phyloP scores from a whole-genome alignment of 2,329 filamentous ascomycete species.

The Juglanconis sp. region DNA sequence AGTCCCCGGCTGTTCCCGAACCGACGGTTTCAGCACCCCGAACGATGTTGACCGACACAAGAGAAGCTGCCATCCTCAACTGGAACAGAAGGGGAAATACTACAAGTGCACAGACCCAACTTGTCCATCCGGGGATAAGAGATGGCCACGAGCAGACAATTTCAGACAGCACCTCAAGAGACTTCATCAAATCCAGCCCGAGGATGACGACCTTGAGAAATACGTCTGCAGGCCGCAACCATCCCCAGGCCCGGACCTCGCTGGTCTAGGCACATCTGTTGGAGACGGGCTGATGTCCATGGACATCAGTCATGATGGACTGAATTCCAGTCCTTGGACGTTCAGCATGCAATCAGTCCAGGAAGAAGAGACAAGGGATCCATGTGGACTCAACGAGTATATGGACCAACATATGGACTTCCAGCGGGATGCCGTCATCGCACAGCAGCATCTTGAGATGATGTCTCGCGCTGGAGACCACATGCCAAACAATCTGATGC shows the following conservation, averaged over 20 bases:
- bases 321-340: neutral
- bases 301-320: neutral
- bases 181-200: slow-evolving; percentile 51
- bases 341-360: neutral
- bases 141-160: slow-evolving; percentile 81
- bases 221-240: slow-evolving; percentile 25
- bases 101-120: slow-evolving; percentile 57
- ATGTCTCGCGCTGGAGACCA: neutral
- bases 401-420: slow-evolving; percentile 1
- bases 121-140: slow-evolving; percentile 62
- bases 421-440: neutral
- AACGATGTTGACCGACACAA: slow-evolving; percentile 83
- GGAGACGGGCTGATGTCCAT: neutral
- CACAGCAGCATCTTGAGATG: slow-evolving; percentile 4
- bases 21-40: slow-evolving; percentile 69
- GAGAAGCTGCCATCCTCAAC: slow-evolving; percentile 62
- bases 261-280: slow-evolving; percentile 16
- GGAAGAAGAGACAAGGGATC: neutral
- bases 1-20: slow-evolving; percentile 52
- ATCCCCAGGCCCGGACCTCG: slow-evolving; percentile 5
- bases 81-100: slow-evolving; percentile 44
- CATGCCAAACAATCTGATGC: neutral
- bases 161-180: slow-evolving; percentile 75
- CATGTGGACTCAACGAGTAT: neutral
- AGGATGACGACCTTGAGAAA: slow-evolving; percentile 36